These are phyloP conservation scores for Coniochaeta ligniaria DNA, from an alignment of 2,329 filamentous ascomycete genomes.

Conservation along the genomic window DNA sequence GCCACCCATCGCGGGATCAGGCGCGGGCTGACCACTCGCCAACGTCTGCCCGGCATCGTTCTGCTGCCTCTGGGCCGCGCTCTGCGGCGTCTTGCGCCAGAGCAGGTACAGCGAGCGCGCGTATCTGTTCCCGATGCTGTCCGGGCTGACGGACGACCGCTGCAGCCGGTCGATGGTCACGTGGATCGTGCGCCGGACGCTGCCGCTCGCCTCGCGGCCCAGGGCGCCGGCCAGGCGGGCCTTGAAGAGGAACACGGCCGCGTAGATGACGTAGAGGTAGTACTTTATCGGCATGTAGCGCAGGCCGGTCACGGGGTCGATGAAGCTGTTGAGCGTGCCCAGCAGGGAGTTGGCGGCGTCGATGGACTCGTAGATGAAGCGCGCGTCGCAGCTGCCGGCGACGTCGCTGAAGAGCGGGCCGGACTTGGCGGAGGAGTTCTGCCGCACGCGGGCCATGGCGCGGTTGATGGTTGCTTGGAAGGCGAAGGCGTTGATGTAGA, in stretches of 20 bases:
- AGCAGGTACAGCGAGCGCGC: constrained; percentile 52
- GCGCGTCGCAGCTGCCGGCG: constrained; percentile 52
- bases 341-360: constrained; percentile 57
- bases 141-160: constrained; percentile 47
- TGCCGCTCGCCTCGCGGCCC: constrained; percentile 43
- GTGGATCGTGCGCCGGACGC: constrained; percentile 49
- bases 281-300: constrained; percentile 59
- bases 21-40: constrained; percentile 26
- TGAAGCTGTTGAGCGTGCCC: constrained; percentile 50
- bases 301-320: constrained; percentile 50
- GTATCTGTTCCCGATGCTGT: constrained; percentile 55
- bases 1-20: constrained; percentile 9
- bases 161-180: constrained; percentile 53
- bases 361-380: constrained; percentile 60
- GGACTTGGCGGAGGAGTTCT: constrained; percentile 21
- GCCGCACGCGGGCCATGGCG: constrained; percentile 28
- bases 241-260: constrained; percentile 60
- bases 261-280: constrained; percentile 56
- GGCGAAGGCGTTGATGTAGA: constrained; percentile 70
- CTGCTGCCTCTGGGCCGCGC: not conserved
- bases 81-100: constrained; percentile 37
- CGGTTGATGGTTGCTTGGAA: constrained; percentile 63
- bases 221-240: constrained; percentile 53
- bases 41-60: not conserved
- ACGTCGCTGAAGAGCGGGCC: constrained; percentile 41